Base-by-base conservation (phyloP, 768 basidiomycete genomes). In the Auriculariales sp. region DNA sequence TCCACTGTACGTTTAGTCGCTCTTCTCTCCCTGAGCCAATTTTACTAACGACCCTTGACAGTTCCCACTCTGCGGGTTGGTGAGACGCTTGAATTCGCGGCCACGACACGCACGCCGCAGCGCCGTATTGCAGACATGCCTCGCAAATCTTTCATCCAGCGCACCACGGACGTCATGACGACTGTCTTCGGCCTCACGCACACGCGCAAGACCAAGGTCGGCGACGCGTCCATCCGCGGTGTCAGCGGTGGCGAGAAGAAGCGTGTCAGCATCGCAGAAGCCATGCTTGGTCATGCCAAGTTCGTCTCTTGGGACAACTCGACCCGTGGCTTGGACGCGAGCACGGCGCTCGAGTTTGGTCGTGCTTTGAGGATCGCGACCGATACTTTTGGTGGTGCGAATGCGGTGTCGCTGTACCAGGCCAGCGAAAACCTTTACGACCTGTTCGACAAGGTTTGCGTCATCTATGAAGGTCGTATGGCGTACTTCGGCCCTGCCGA, bases 301-400 rank as follows among this genome's bases (percentile, higher is more conserved):
- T 55, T 68, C 48, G 59, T 56, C 28, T 59, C 63, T 14, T 71
- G 64, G 65, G 62, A 61, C 49, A 87, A 83, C 60, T 81, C 81
- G 0, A 90, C 87, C 2, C 71, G 83, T 46, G 85, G 87, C 15
- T 67, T 88, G 46, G 85, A 89, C 54, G 86, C 89, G 0, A 87
- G 86, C 2, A 93, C 90, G 5, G 90, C 90, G 2, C 70, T 91
- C 45, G 91, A 94, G 59, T 93, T 87, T 56, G 77, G 75, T 50
- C 85, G 78, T 63, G 79, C 79, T 34, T 65, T 94, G 48, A 73
- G 89, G 15, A 68, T 88, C 30, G 78, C 87, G 71, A 91, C 91
- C 15, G 89, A 94, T 58, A 66, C 88, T n/a, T 71, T 82, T 15
- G 77, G 79, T 5, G 79, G 81, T 62, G 83, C 81, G 0, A 86